A percentile compares a stretch with the other conserved stretches of the same genome.
Evolutionary conservation across 2,329 filamentous ascomycete species (phyloP).

Genomic region (Dryadomyces quercus-mongolicae): DNA sequence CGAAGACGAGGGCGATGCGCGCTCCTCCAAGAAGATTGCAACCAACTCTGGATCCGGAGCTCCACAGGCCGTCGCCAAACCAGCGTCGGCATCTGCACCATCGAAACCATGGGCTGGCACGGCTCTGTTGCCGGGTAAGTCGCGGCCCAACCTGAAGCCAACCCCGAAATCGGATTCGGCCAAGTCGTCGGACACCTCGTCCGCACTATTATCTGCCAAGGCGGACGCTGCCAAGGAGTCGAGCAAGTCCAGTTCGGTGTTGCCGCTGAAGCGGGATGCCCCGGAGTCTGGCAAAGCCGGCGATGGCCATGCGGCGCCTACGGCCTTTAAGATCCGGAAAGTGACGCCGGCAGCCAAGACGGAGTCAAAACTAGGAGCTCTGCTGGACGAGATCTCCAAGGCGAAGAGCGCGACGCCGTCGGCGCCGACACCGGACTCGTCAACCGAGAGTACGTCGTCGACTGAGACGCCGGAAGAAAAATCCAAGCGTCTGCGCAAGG

Average conservation of each 20-base stretch:
- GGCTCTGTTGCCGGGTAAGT: constrained; percentile 32
- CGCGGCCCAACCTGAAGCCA: constrained; percentile 30
- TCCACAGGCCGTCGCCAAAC: constrained; percentile 10
- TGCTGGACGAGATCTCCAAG: constrained; percentile 39
- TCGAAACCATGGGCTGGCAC: constrained; percentile 18
- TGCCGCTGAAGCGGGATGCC: neutral
- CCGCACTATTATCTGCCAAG: neutral
- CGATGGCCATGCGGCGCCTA: neutral
- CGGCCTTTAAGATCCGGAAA: constrained; percentile 15
- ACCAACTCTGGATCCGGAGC: constrained; percentile 17
- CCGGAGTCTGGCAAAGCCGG: neutral
- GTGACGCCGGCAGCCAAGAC: constrained; percentile 14
- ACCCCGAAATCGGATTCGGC: neutral
- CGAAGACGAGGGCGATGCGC: constrained; percentile 25
- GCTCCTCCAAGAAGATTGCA: constrained; percentile 26
- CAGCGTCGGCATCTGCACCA: constrained; percentile 4
- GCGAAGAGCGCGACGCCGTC: constrained; percentile 36
- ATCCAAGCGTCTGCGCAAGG: constrained; percentile 57
- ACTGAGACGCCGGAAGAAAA: constrained; percentile 58
- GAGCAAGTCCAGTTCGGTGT: neutral
- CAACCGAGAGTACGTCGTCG: constrained; percentile 28
- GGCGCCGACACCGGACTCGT: constrained; percentile 21
- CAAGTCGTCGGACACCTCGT: constrained; percentile 7
- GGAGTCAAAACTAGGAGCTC: constrained; percentile 38
- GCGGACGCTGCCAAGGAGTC: neutral